Base-by-base conservation (phyloP, 495 filamentous ascomycete genomes). In the Penicillium diatomitis region DNA sequence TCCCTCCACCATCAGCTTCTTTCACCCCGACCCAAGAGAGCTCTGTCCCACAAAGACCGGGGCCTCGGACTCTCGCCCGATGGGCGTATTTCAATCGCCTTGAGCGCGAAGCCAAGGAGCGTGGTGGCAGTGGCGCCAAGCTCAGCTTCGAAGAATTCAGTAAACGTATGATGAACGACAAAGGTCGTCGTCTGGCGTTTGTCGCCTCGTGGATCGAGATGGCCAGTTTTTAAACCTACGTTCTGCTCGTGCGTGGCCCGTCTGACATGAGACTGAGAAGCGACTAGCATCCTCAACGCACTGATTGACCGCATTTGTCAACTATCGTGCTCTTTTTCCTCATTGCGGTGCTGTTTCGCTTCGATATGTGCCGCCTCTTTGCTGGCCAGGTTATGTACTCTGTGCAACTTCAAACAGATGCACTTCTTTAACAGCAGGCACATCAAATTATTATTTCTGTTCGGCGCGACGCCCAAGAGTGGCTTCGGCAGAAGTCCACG, bases 191-290 rank as follows among this genome's bases (percentile, higher is more conserved):
- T 28, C 73, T 94, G 48, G 84, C 83, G 44, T 92, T 91, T 66
- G 71, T 92, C 32, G 85, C 83, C 11, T 84, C 75, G 47, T 95
- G 88, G 88, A 88, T 90, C 58, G 87, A 92, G 63, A 86, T 90
- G 74, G 80, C 77, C 46, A 79, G 72, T 56, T 81, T 82, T 50
- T 83, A 36, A 51, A 12, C 8, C 8, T 38, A 7, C 35, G 40
- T 31, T 31, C 2, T 29, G 8, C 5, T 42, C 3, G 2, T 20
- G 20, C 20, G 2, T 20, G 20, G 20, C 20, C 20, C 20, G 20
- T 20, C 20, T 20, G 20, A 20, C 0, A 20, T 20, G 20, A 20
- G 20, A 20, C 20, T 20, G 20, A 20, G 20, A 20, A 20, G 20
- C 20, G 20, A 20, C 20, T 20, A 20, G 20, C 20, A 20, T 20